These are phyloP conservation scores for Didymella lethalis DNA, from an alignment of 2,329 filamentous ascomycete species.

Conservation along the genomic window DNA sequence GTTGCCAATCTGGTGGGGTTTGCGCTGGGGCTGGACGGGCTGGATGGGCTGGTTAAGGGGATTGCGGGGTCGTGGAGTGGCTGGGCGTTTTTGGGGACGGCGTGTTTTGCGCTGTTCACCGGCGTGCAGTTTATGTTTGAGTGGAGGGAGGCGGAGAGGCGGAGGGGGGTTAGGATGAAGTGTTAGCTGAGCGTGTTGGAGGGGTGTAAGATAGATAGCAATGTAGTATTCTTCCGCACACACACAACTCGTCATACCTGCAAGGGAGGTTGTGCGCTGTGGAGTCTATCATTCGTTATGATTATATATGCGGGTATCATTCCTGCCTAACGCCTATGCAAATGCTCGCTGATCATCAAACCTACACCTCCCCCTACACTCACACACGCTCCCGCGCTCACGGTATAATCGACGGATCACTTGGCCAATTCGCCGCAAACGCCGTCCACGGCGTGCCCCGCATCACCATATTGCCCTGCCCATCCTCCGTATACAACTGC, in stretches of 20 bases:
- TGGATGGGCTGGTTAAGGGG: slow-evolving; percentile 76
- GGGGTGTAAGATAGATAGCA: not conserved
- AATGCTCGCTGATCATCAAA: slow-evolving; percentile 18
- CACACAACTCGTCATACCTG: no score
- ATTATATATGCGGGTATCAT: slow-evolving; percentile 33
- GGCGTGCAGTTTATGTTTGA: slow-evolving; percentile 97
- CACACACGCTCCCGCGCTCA: slow-evolving; percentile 13
- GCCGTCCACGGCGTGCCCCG: slow-evolving; percentile 46
- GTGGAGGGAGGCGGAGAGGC: slow-evolving; percentile 81
- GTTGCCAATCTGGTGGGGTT: slow-evolving; percentile 93
- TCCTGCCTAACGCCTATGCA: slow-evolving; percentile 19
- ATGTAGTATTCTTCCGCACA: not conserved
- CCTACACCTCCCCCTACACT: not conserved
- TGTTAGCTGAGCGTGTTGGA: slow-evolving; percentile 61
- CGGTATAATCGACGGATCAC: slow-evolving; percentile 42
- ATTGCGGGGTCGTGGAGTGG: slow-evolving; percentile 82
- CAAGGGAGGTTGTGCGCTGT: not conserved
- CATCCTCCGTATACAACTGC: slow-evolving; percentile 36
- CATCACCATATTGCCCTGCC: slow-evolving; percentile 39
- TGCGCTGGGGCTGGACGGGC: slow-evolving; percentile 86
- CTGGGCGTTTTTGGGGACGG: slow-evolving; percentile 73
- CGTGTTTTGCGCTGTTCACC: slow-evolving; percentile 79
- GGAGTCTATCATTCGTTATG: slow-evolving; percentile 5
- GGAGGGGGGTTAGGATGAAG: slow-evolving; percentile 82
- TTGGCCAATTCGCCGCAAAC: slow-evolving; percentile 47